A percentile compares a stretch with the other conserved stretches of the same genome.
These are phyloP conservation scores for Coprinopsis strossmayeri DNA, from an alignment of 768 basidiomycete species.

Conservation along the genomic window DNA sequence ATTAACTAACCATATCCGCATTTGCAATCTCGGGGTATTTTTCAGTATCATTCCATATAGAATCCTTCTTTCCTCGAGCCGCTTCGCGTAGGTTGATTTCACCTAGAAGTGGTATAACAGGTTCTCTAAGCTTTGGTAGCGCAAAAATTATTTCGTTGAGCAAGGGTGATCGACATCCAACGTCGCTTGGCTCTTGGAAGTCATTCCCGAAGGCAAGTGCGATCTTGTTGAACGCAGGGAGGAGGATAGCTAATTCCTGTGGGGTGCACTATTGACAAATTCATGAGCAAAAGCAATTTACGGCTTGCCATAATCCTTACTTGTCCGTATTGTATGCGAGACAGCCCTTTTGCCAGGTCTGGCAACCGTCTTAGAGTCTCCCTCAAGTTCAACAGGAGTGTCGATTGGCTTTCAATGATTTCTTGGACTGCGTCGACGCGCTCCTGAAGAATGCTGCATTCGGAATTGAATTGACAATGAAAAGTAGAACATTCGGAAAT, in stretches of 20 bases:
- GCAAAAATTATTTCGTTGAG: conserved; percentile 65
- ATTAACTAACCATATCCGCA: conserved; percentile 48
- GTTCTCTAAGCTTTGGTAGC: conserved; percentile 57
- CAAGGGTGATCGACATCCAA: conserved; percentile 57
- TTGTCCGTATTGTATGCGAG: conserved; percentile 87
- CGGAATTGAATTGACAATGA: too few relatives aligned
- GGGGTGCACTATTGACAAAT: conserved; percentile 59
- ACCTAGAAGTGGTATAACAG: conserved; percentile 46
- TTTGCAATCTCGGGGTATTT: conserved; percentile 48
- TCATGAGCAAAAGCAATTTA: not conserved
- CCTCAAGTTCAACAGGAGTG: conserved; percentile 60
- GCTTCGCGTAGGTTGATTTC: conserved; percentile 59
- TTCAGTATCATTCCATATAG: conserved; percentile 56
- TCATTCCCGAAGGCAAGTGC: conserved; percentile 53
- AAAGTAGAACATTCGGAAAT: too few relatives aligned
- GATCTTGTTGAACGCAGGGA: conserved; percentile 71
- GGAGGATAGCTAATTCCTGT: conserved; percentile 68
- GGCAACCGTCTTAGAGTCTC: conserved; percentile 70
- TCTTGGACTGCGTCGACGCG: conserved; percentile 85
- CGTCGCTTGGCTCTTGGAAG: conserved; percentile 29
- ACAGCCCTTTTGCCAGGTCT: conserved; percentile 81
- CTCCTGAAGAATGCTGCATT: conserved; percentile 64
- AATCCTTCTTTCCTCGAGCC: conserved; percentile 55
- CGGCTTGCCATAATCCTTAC: conserved; percentile 29
- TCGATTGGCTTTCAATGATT: conserved; percentile 56